Percentiles rank a stretch among this genome's conserved stretches.
Conservation (phyloP, 805 yeast species). For the Yamadazyma laniorum region DNA sequence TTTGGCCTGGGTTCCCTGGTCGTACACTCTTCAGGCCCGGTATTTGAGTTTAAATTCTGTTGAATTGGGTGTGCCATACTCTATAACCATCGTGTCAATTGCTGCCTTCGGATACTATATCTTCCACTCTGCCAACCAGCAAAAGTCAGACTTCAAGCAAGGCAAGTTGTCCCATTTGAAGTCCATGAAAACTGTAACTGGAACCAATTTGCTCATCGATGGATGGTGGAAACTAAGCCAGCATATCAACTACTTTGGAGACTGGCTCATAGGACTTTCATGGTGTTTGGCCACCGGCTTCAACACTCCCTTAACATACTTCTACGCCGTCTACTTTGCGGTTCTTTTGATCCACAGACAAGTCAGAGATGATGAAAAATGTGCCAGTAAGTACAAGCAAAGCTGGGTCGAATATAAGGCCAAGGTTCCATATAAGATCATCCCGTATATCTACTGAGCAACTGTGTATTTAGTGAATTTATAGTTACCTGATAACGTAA, state of each 20-base stretch:
- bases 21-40: slow-evolving; percentile 84
- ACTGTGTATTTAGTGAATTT: too few species aligned
- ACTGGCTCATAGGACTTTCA: slow-evolving; percentile 85
- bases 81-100: slow-evolving; percentile 42
- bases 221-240: slow-evolving; percentile 97
- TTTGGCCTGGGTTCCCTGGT: slow-evolving; percentile 86
- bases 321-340: slow-evolving; percentile 81
- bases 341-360: slow-evolving; percentile 84
- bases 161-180: slow-evolving; percentile 67
- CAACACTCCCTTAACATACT: slow-evolving; percentile 79
- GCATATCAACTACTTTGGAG: slow-evolving; percentile 94
- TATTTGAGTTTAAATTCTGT: slow-evolving; percentile 56
- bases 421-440: slow-evolving; percentile 82
- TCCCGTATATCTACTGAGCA: slow-evolving; percentile 76
- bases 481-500: too few species aligned
- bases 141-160: slow-evolving; percentile 78
- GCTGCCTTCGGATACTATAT: slow-evolving; percentile 71
- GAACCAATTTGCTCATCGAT: slow-evolving; percentile 76
- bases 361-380: slow-evolving; percentile 86
- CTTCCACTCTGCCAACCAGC: slow-evolving; percentile 80
- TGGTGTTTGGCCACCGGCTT: slow-evolving; percentile 93
- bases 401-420: slow-evolving; percentile 82
- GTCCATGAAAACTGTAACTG: slow-evolving; percentile 65
- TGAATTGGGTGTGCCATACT: slow-evolving; percentile 45
- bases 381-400: slow-evolving; percentile 79